phyloP scores from a whole-genome alignment of 495 filamentous ascomycete species.

The Penicillium maclennaniae region DNA sequence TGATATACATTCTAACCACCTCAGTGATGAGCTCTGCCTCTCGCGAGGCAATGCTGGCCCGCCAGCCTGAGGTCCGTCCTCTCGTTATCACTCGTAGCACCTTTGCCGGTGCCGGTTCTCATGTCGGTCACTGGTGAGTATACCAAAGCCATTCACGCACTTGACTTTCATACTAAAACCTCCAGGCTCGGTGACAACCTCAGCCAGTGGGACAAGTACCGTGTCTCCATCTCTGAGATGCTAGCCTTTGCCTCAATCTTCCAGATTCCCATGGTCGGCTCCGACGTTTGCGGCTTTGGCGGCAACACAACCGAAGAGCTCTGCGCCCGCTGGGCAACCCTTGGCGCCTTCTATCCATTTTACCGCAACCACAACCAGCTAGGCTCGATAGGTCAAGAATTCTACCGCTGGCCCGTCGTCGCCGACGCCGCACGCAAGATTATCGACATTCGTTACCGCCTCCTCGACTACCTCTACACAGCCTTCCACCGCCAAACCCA shows the following conservation, averaged over 20 bases:
- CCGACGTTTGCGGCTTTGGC: constrained; percentile 78
- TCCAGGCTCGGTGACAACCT: constrained; percentile 72
- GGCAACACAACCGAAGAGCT: constrained; percentile 70
- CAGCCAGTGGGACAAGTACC: constrained; percentile 69
- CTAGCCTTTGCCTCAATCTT: constrained; percentile 75
- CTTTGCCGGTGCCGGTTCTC: constrained; percentile 72
- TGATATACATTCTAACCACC: constrained; percentile 1
- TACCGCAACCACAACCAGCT: constrained; percentile 72
- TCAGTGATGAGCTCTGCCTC: constrained; percentile 72
- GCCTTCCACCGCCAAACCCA: constrained; percentile 59
- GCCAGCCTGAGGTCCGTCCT: constrained; percentile 64
- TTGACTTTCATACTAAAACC: background rate
- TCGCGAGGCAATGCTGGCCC: constrained; percentile 62
- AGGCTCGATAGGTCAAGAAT: constrained; percentile 60
- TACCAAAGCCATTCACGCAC: background rate
- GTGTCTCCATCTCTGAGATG: constrained; percentile 62
- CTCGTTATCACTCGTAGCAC: constrained; percentile 82
- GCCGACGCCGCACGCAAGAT: constrained; percentile 62
- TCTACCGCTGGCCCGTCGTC: constrained; percentile 69
- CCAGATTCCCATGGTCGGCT: constrained; percentile 82
- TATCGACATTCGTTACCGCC: constrained; percentile 70
- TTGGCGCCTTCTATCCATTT: constrained; percentile 79
- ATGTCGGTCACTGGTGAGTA: constrained; percentile 73
- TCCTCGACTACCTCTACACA: constrained; percentile 83
- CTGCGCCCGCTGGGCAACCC: constrained; percentile 79